A percentile compares a stretch with the other conserved stretches of the same genome.
These are phyloP conservation scores for Secale cereale DNA, from an alignment of 176 grass and related monocot genomes.

Conservation along the genomic window DNA sequence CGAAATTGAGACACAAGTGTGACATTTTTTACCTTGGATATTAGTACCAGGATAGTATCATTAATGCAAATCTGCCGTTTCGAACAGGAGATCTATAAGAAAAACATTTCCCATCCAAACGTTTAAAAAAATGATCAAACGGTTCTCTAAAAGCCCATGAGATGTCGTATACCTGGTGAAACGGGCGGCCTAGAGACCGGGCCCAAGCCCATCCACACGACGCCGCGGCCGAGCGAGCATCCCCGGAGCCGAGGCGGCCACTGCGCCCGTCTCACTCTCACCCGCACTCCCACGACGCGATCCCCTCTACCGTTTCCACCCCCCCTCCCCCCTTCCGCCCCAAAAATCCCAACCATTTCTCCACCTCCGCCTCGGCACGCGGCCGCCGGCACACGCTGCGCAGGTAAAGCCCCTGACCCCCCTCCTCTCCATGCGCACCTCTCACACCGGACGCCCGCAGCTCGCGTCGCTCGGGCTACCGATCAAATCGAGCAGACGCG, in stretches of 20 bases:
- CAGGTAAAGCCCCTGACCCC: not conserved
- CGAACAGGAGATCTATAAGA: too few relatives aligned
- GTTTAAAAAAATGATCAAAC: too few relatives aligned
- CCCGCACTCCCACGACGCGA: slow-evolving; percentile 26
- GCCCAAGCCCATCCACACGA: not conserved
- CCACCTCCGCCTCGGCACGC: slow-evolving; percentile 18
- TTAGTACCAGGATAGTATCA: too few relatives aligned
- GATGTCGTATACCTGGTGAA: not conserved
- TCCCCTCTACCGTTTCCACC: slow-evolving; percentile 13
- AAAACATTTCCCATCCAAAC: too few relatives aligned
- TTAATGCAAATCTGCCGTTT: too few relatives aligned
- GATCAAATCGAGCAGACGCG: not conserved
- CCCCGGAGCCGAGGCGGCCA: not conserved
- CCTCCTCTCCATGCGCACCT: not conserved
- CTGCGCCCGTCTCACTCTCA: not conserved
- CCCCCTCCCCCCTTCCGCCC: slow-evolving; percentile 13
- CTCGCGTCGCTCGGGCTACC: not conserved
- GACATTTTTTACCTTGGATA: too few relatives aligned
- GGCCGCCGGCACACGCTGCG: slow-evolving; percentile 21
- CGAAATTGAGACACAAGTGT: too few relatives aligned
- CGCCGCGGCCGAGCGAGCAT: not conserved
- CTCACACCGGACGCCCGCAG: not conserved
- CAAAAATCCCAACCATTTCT: not conserved
- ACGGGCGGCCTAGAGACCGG: not conserved
- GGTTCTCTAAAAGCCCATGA: not conserved